A percentile compares a stretch with the other conserved stretches of the same genome.
These are phyloP conservation scores for Ascochyta fabae DNA, from an alignment of 2,329 filamentous ascomycete genomes.

Conservation along the genomic window DNA sequence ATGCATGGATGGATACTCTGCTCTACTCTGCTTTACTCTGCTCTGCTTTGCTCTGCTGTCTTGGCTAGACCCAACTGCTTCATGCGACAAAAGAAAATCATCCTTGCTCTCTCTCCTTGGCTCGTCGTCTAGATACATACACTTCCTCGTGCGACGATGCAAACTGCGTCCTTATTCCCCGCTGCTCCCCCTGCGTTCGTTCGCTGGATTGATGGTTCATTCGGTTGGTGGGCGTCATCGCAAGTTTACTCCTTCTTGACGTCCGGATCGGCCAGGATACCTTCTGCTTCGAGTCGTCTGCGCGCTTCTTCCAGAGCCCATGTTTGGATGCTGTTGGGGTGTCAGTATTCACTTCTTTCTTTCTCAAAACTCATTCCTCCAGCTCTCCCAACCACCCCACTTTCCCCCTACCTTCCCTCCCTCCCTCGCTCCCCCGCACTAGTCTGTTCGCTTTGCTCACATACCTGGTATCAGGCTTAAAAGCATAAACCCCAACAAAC, in stretches of 20 bases:
- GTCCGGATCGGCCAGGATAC: constrained; percentile 82
- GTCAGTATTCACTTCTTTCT: constrained; percentile 23
- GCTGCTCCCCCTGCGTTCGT: too few species aligned
- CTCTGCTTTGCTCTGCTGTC: too few species aligned
- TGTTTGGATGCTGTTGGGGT: constrained; percentile 82
- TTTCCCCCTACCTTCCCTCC: background rate
- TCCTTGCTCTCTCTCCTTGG: too few species aligned
- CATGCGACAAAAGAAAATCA: too few species aligned
- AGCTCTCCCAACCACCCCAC: background rate
- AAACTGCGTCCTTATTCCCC: too few species aligned
- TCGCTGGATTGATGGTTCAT: too few species aligned
- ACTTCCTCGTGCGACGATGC: too few species aligned
- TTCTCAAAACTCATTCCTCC: background rate
- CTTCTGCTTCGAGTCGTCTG: constrained; percentile 92
- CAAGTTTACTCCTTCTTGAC: constrained; percentile 54
- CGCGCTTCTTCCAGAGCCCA: constrained; percentile 98
- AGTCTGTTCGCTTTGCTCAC: constrained; percentile 43
- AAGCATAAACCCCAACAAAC: constrained; percentile 66
- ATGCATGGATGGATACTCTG: too few species aligned
- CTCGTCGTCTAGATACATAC: too few species aligned
- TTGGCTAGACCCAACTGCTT: too few species aligned
- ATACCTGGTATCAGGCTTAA: constrained; percentile 98
- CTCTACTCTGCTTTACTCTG: too few species aligned
- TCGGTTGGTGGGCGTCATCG: background rate
- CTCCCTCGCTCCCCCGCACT: background rate